Percentiles rank a stretch among this genome's conserved stretches.
These are phyloP conservation scores for Tricholoma matsutake DNA, from an alignment of 768 basidiomycete genomes.

Conservation along the genomic window DNA sequence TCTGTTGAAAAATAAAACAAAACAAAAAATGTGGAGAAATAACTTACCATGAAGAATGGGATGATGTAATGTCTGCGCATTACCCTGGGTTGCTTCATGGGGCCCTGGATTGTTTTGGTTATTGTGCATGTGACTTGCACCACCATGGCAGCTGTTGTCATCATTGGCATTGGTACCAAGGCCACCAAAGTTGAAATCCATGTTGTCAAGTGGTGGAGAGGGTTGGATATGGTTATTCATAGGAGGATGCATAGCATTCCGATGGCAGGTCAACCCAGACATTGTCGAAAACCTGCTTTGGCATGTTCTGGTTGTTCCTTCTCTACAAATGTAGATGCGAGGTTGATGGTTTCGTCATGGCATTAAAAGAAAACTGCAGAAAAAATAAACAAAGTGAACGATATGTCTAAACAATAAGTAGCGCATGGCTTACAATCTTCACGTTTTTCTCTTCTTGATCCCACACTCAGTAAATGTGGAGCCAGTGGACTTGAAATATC, in stretches of 20 bases:
- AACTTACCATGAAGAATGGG: conserved; percentile 3
- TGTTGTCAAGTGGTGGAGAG: background rate
- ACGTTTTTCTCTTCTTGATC: background rate
- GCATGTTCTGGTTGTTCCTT: conserved; percentile 2
- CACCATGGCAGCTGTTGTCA: background rate
- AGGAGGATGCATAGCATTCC: background rate
- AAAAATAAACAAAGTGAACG: background rate
- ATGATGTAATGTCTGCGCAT: background rate
- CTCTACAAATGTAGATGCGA: background rate
- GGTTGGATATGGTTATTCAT: background rate
- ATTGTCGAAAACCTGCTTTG: background rate
- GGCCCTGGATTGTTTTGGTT: background rate
- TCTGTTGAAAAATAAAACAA: background rate
- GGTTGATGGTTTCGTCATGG: conserved; percentile 1
- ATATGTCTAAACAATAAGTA: background rate
- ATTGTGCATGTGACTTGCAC: background rate
- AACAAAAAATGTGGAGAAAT: background rate
- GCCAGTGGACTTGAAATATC: background rate
- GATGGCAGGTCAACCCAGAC: conserved; percentile 1
- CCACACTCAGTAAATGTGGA: background rate
- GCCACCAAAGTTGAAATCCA: background rate
- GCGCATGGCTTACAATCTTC: background rate
- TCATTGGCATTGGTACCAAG: background rate
- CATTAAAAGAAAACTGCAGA: background rate
- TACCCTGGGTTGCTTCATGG: background rate